Base-by-base conservation (phyloP, 345 rosid species). In the Acer yangbiense region DNA sequence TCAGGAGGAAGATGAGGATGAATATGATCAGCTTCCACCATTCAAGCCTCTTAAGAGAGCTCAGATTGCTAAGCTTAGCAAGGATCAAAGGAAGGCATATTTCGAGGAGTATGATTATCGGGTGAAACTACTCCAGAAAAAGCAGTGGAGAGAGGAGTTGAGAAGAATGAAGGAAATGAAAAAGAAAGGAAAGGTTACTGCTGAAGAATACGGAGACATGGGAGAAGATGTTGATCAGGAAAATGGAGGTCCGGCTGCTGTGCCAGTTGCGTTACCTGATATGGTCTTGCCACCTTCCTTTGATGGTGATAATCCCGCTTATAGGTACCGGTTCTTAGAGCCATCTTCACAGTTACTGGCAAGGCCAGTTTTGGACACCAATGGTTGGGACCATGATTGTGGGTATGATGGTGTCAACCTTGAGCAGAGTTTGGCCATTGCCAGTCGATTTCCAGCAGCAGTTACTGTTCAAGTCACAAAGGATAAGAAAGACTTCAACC, bases 341-440 rank as follows among this genome's bases (percentile, higher is more conserved):
- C 96, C 93, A 62, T 89, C 90, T 77, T 91, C 97, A 14, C 97
- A 90, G 88, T 88, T 95, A 71, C 69, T 95, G 75, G 93, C 93
- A 16, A 88, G 98, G 92, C 97, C 99, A 11, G 97, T 95, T 39
- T 80, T 93, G 77, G 98, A 95, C 84, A 87, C 93, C 69, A 96
- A 95, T 79, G 94, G 98, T 61, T 95, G 99, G 99, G 99, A 95
- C 85, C 98, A 95, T 89, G 99, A 95, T 79, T 92, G 94, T 82
- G 98, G 99, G 35, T 93, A 95, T 77, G 99, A 95, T 46, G 99
- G 99, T 9, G 96, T 93, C 62, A 95, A 92, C 68, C 78, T 94
- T 1, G 99, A 93, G 69, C 87, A 92, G 18, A 86, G 91, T 77
- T 79, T 93, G 75, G 94, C 94, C 60, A 54, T 95, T 65, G 87